Evolutionary conservation across 129 eudicot species (phyloP), one percentile per base, ranked within the genome.

Genomic region (Erigeron canadensis): DNA sequence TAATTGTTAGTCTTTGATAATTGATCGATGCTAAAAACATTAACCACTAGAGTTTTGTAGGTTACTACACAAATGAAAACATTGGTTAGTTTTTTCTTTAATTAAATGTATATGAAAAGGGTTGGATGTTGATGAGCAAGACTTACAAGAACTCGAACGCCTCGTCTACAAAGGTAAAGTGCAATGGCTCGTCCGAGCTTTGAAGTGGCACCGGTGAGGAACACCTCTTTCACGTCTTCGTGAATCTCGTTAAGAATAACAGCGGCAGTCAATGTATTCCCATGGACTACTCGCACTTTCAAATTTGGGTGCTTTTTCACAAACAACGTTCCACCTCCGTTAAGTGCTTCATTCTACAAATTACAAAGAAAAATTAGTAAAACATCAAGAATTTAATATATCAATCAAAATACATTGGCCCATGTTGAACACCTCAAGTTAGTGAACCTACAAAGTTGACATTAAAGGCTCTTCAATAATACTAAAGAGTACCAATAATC

Each of bases 171-270:
- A n/a, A 92, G 91, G 57, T 89, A 92, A 37, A 92, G 98, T 4
- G 98, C 95, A 21, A 92, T 92, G n/a, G 98, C 98, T 51, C 98
- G 78, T 56, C 98, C 98, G 39, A 92, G 96, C 77, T 92, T 92
- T 64, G 98, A 92, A 67, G 98, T 92, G 23, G 98, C 96, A 34
- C 98, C 98, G 0, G 95, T 89, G 60, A 92, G 67, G 79, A 92
- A 92, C 13, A 89, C 98, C 68, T 92, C 91, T 16, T 80, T 78
- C n/a, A 82, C 91, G 8, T 85, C 79, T 9, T 78, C 68, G 58
- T 90, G 85, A 5, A 92, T 83, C 62, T 87, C 91, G 57, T 89
- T 69, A 6, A 92, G 95, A 54, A 85, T 92, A 37, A 87, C 98
- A 3, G 98, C 98, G 7, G 98, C 98, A 6, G 98, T 92, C 28